These are phyloP conservation scores for Bocquillonia castaneifolia DNA, from an alignment of 441 rosid species.

Conservation along the genomic window DNA sequence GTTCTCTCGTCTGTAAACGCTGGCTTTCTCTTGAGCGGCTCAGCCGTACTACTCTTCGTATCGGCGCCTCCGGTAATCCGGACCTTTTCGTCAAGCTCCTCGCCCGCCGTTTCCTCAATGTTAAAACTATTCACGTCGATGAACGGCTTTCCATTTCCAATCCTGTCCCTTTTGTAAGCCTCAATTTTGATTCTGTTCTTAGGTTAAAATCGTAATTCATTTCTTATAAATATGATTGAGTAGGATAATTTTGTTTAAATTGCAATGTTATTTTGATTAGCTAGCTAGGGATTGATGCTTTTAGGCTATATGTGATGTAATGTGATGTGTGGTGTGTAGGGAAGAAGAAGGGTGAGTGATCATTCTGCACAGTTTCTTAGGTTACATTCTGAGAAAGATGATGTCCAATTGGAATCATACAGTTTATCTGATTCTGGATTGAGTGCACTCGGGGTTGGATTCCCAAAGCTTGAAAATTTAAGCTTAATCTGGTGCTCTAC, in stretches of 20 bases:
- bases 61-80: constrained; percentile 67
- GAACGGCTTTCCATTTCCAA: constrained; percentile 57
- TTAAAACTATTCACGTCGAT: constrained; percentile 55
- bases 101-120: constrained; percentile 58
- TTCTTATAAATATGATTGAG: no score
- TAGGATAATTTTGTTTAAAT: no score
- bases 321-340: constrained; percentile 39
- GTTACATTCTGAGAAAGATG: constrained; percentile 33
- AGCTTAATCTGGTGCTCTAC: constrained; percentile 83
- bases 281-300: no score
- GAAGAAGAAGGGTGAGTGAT: constrained; percentile 38
- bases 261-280: no score
- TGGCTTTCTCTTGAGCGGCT: constrained; percentile 72
- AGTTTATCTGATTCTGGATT: constrained; percentile 70
- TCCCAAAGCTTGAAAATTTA: constrained; percentile 60
- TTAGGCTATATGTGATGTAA: no score
- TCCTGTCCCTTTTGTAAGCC: constrained; percentile 39
- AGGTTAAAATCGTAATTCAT: no score
- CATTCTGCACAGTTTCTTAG: constrained; percentile 30
- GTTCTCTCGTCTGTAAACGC: constrained; percentile 82
- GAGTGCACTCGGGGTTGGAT: constrained; percentile 57
- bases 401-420: constrained; percentile 34
- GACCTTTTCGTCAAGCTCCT: constrained; percentile 55
- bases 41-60: constrained; percentile 68
- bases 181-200: neutral